phyloP scores from a whole-genome alignment of 2,329 filamentous ascomycete species.

The Ceratocystiopsis brevicomis region DNA sequence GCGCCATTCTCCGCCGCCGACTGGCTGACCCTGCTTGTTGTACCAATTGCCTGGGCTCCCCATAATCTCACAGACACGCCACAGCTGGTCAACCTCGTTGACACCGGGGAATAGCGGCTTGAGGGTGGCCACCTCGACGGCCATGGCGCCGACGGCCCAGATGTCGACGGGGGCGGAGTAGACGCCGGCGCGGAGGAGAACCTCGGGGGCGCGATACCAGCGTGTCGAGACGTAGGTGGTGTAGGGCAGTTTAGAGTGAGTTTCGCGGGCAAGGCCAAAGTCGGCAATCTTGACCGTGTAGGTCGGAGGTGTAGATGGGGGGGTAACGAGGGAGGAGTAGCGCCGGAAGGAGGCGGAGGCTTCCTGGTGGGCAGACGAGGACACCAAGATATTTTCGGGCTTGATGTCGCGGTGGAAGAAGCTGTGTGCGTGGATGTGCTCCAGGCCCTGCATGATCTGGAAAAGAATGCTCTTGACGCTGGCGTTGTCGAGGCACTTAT shows the following conservation, averaged over 20 bases:
- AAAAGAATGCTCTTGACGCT: constrained; percentile 96
- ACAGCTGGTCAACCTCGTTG: constrained; percentile 97
- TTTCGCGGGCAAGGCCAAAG: constrained; percentile 93
- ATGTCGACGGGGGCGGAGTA: constrained; percentile 97
- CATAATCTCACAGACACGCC: constrained; percentile 98
- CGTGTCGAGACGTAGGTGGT: constrained; percentile 96
- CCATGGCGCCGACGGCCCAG: constrained; percentile 97
- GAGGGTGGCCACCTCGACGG: constrained; percentile 86
- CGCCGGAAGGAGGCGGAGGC: constrained; percentile 69
- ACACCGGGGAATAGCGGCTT: constrained; percentile 94
- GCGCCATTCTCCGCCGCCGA: constrained; percentile 94
- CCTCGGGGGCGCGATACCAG: constrained; percentile 95
- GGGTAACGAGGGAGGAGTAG: constrained; percentile 85
- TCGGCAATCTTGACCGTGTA: constrained; percentile 98
- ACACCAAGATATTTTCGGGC: constrained; percentile 94
- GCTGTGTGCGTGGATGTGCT: constrained; percentile 91
- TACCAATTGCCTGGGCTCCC: constrained; percentile 97
- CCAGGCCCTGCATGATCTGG: constrained; percentile 88
- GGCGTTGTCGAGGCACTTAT: constrained; percentile 74
- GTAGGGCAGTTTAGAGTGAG: constrained; percentile 87
- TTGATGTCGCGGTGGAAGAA: constrained; percentile 99
- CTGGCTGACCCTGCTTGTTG: constrained; percentile 67
- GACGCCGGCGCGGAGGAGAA: constrained; percentile 79
- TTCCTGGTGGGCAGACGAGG: constrained; percentile 71
- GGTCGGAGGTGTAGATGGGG: constrained; percentile 77